Conservation (phyloP, 2,329 filamentous ascomycete genomes). For the Aureobasidium uvarum region DNA sequence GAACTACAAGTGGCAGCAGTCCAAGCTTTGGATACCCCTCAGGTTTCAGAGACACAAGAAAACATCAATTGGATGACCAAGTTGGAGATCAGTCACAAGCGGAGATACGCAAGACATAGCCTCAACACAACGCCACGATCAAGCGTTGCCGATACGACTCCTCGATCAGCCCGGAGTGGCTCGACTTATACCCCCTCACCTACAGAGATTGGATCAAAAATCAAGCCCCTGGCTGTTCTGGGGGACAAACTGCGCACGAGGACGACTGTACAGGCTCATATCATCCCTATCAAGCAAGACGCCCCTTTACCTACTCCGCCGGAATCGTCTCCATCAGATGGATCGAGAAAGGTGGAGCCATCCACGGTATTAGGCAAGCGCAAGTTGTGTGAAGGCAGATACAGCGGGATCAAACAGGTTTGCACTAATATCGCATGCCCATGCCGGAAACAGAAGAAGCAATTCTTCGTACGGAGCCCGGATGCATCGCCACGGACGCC, state of each 20-base stretch:
- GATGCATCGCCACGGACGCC: background rate
- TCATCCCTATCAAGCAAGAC: background rate
- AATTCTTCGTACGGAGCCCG: background rate
- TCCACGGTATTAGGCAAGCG: conserved; percentile 1
- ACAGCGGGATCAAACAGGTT: background rate
- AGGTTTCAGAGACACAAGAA: conserved; percentile 59
- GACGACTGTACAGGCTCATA: background rate
- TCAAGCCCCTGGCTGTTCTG: conserved; percentile 2
- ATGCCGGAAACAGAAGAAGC: background rate
- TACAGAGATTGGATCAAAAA: background rate
- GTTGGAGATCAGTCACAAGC: conserved; percentile 49
- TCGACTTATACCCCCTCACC: background rate
- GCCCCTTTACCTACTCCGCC: conserved; percentile 16
- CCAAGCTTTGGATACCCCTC: conserved; percentile 52
- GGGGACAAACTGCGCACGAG: background rate
- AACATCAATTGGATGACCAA: conserved; percentile 60
- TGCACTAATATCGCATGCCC: no score
- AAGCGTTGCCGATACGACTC: background rate
- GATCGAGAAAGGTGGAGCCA: background rate
- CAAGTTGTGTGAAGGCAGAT: background rate
- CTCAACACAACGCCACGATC: conserved; percentile 31
- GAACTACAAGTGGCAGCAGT: conserved; percentile 67
- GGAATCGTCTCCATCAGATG: background rate
- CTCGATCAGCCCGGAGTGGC: conserved; percentile 9
- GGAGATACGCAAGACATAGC: conserved; percentile 35